Evolutionary conservation across 1,284 basidiomycete genomes (phyloP).

Genomic region (Fistulinella cinereoalba): DNA sequence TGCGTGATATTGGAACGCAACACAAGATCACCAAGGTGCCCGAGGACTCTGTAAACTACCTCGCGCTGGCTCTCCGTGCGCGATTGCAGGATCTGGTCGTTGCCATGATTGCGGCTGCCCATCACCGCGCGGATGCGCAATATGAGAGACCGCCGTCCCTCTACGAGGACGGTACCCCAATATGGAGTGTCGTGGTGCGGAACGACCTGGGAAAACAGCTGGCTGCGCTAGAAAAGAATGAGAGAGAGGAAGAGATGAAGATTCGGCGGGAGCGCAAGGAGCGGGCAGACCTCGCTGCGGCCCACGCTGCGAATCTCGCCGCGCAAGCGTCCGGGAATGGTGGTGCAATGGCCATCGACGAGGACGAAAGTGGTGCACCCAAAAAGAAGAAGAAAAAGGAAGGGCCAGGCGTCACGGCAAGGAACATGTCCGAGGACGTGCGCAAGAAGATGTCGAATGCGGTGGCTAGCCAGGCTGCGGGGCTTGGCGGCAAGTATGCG

Average conservation of each 20-base stretch:
- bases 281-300: conserved; percentile 63
- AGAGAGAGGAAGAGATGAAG: conserved; percentile 77
- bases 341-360: conserved; percentile 31
- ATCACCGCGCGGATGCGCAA: conserved; percentile 67
- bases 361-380: conserved; percentile 47
- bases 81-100: conserved; percentile 71
- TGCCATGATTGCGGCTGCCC: conserved; percentile 67
- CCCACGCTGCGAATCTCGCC: conserved; percentile 59
- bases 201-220: conserved; percentile 76
- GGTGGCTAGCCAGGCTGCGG: conserved; percentile 83
- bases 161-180: conserved; percentile 63
- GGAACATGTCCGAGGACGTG: conserved; percentile 86
- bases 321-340: conserved; percentile 47
- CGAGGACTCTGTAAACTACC: conserved; percentile 71
- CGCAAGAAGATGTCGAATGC: conserved; percentile 87
- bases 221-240: conserved; percentile 66
- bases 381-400: conserved; percentile 86
- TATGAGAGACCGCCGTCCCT: conserved; percentile 64
- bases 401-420: conserved; percentile 76
- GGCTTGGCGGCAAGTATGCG: conserved; percentile 73
- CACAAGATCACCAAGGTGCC: conserved; percentile 66
- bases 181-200: conserved; percentile 76
- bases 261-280: conserved; percentile 73
- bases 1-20: conserved; percentile 58
- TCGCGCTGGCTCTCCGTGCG: conserved; percentile 74